Percentiles rank a stretch among this genome's conserved stretches.
Evolutionary conservation across 2,329 filamentous ascomycete genomes (phyloP).

Genomic region (Talaromyces sp.): DNA sequence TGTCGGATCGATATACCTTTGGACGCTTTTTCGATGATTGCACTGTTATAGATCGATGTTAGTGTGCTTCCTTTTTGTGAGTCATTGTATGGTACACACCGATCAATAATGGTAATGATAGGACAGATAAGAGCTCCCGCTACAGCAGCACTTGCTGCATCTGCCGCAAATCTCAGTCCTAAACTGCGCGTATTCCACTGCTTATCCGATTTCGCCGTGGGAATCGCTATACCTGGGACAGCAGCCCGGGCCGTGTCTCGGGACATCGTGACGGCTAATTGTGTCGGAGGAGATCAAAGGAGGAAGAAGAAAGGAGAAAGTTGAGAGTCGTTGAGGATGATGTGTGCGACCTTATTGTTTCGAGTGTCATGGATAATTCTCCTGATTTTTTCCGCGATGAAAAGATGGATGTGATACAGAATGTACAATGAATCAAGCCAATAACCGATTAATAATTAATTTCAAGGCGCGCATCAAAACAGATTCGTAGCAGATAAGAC

Average conservation of each 20-base stretch:
- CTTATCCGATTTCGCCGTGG: not conserved
- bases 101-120: constrained; percentile 82
- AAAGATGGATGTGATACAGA: not conserved
- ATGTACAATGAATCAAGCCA: constrained; percentile 2
- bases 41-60: constrained; percentile 28
- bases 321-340: not conserved
- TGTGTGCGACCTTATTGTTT: not conserved
- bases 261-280: constrained; percentile 24
- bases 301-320: not conserved
- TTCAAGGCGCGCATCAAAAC: not conserved
- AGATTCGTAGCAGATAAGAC: not conserved
- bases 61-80: not conserved
- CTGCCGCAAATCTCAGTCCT: constrained; percentile 62
- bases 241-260: constrained; percentile 27
- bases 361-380: constrained; percentile 1
- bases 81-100: constrained; percentile 49
- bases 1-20: constrained; percentile 42
- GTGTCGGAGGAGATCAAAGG: not conserved
- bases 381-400: too few species aligned
- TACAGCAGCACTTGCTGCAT: constrained; percentile 65
- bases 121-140: constrained; percentile 77
- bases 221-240: constrained; percentile 21
- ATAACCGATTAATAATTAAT: not conserved
- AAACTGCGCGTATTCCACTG: constrained; percentile 76
- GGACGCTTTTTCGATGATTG: constrained; percentile 51